These are phyloP conservation scores for Cordyceps javanica DNA, from an alignment of 2,329 filamentous ascomycete genomes.

Conservation along the genomic window DNA sequence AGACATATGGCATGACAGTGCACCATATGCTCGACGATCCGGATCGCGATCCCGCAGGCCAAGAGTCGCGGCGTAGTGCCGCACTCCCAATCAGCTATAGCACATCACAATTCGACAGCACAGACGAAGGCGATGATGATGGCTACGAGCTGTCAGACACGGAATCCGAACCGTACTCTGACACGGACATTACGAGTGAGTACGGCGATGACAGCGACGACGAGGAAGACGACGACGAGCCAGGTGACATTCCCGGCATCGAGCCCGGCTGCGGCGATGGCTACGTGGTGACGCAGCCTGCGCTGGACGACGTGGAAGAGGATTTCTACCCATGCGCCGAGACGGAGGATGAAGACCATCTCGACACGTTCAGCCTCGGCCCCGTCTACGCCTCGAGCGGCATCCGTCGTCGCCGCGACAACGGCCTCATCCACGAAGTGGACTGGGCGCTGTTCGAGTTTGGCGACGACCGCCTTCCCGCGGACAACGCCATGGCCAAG, in stretches of 20 bases:
- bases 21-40: constrained; percentile 89
- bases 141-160: constrained; percentile 58
- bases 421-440: constrained; percentile 78
- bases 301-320: constrained; percentile 77
- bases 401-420: constrained; percentile 66
- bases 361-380: constrained; percentile 74
- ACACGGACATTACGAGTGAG: constrained; percentile 48
- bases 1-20: constrained; percentile 89
- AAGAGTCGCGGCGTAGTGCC: constrained; percentile 31
- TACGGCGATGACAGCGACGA: constrained; percentile 44
- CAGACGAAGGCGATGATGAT: constrained; percentile 46
- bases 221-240: constrained; percentile 49
- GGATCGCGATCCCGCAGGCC: constrained; percentile 35
- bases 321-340: constrained; percentile 74
- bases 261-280: constrained; percentile 68
- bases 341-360: constrained; percentile 71
- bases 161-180: constrained; percentile 48
- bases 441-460: constrained; percentile 93
- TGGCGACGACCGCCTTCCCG: constrained; percentile 61
- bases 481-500: constrained; percentile 61
- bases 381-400: constrained; percentile 86
- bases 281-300: constrained; percentile 84
- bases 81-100: constrained; percentile 37
- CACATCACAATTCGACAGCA: constrained; percentile 36
- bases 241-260: constrained; percentile 73